Evolutionary conservation across 2,329 filamentous ascomycete species (phyloP).

Genomic region (Venturiaceae sp.): DNA sequence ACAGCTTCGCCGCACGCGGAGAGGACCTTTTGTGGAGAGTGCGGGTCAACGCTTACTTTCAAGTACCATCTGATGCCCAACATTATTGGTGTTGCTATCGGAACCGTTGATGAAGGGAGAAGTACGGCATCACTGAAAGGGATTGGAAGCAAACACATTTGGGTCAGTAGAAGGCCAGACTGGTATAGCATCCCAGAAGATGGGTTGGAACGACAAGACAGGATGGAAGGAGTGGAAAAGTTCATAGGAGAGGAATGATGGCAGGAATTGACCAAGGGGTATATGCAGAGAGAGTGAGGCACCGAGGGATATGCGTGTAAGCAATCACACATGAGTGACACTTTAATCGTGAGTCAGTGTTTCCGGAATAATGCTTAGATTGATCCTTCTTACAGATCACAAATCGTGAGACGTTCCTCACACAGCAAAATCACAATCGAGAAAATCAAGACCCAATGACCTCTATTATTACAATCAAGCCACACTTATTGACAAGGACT

Average conservation of each 20-base stretch:
- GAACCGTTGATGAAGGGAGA: background rate
- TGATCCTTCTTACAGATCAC: no score
- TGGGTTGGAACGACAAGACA: background rate
- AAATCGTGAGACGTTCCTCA: no score
- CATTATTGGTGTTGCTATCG: background rate
- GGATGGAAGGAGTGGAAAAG: background rate
- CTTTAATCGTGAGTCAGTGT: no score
- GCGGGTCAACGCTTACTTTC: background rate
- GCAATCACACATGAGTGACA: no score
- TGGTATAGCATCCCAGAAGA: constrained; percentile 5
- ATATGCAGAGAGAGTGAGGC: no score
- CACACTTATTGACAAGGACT: no score
- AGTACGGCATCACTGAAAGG: background rate
- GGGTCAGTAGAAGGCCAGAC: background rate
- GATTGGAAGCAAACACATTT: background rate
- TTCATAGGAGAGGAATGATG: background rate
- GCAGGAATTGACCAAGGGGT: no score
- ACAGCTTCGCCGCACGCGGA: background rate
- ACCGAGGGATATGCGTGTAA: no score
- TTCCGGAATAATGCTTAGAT: no score
- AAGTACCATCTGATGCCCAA: background rate
- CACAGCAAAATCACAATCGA: no score
- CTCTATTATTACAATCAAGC: no score
- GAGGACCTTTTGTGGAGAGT: background rate
- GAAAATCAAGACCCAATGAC: no score